phyloP scores from a whole-genome alignment of 345 rosid genomes.

The Corymbia maculata region DNA sequence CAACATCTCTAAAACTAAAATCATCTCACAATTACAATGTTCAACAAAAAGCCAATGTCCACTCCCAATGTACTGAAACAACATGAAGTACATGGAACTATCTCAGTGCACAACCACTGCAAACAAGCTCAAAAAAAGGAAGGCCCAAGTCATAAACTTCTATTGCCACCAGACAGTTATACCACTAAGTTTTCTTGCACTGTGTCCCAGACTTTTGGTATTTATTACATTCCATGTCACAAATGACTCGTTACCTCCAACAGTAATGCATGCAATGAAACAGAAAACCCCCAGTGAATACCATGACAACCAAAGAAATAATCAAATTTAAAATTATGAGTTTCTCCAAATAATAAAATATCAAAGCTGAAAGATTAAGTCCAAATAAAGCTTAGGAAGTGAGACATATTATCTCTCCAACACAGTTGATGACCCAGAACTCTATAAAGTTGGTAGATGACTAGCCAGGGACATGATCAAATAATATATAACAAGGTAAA shows the following conservation, averaged over 20 bases:
- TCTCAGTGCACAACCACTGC: not conserved
- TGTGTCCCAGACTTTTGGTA: not conserved
- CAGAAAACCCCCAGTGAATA: not conserved
- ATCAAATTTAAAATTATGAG: not conserved
- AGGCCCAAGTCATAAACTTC: not conserved
- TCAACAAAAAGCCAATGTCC: not conserved
- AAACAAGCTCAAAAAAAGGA: not conserved
- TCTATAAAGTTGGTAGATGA: not conserved
- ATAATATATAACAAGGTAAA: not conserved
- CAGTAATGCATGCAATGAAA: not conserved
- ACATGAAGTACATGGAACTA: not conserved
- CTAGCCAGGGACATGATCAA: not conserved
- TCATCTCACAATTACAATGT: not conserved
- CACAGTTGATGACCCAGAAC: not conserved
- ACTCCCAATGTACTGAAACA: not conserved
- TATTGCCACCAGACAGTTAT: not conserved
- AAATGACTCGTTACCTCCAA: not conserved
- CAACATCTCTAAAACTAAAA: not conserved
- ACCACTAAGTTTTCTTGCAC: not conserved
- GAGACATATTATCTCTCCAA: not conserved
- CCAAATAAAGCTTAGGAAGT: not conserved
- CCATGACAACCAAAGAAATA: not conserved
- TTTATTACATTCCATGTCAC: not conserved
- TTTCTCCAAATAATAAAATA: not conserved
- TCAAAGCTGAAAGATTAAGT: not conserved